Base-by-base conservation (phyloP, 495 filamentous ascomycete genomes). In the Trichoderma erinaceum region DNA sequence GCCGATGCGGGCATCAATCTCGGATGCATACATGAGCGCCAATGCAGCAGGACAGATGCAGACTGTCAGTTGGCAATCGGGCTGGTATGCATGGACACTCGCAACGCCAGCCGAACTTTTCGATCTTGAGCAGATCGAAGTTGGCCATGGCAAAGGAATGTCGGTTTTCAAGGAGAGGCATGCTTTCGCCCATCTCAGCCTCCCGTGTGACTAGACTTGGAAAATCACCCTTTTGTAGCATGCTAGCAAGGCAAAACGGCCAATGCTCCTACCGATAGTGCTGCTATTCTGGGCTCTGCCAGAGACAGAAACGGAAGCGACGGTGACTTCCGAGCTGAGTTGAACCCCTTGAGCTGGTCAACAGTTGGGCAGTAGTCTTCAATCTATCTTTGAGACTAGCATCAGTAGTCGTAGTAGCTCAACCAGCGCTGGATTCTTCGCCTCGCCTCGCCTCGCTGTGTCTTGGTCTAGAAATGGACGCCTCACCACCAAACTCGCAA, bases 321-420 rank as follows among this genome's bases (percentile, higher is more conserved):
- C 52, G 8, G 25, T 61, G 23, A 16, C 52, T 61, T 61, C 52
- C 52, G 52, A 61, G 52, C 52, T 61, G 52, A 61, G 18, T 27
- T n/a, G 52, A 61, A 16, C 13, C 52, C 25, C n/a, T 61, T 29
- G 21, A 32, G 8, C 52, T 29, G 46, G 46, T 16, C 46, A 50
- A 50, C 46, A 7, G 1, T 50, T n/a, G 32, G 6, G 32, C 6
- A 35, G 32, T 50, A 50, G 46, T n/a, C 52, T 12, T 27, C 52
- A 61, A 23, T 29, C 52, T 61, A 61, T 61, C 25, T 61, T 11
- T 32, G 21, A 32, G 25, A 16, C 52, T 61, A 61, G 52, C n/a
- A n/a, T n/a, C n/a, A n/a, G n/a, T n/a, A n/a, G n/a, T 35, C 6
- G 32, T 35, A 35, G 32, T 29, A 29, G 52, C 23, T 61, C 27